These are phyloP conservation scores for Nicotiana paniculata DNA, from an alignment of 257 asterid species.

Conservation along the genomic window DNA sequence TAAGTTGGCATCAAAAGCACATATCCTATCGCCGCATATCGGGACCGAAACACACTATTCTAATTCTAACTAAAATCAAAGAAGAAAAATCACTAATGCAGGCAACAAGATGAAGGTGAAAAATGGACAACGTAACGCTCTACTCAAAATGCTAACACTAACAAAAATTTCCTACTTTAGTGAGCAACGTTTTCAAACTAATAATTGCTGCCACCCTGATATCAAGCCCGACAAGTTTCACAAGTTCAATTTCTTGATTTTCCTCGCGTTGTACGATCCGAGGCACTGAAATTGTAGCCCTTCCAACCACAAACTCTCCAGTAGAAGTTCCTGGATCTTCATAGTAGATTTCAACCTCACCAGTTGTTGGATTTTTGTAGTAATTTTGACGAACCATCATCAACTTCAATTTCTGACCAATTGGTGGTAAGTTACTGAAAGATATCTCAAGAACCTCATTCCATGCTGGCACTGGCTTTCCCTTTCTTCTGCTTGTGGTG, in stretches of 20 bases:
- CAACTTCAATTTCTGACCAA: neutral
- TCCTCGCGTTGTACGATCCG: accelerated
- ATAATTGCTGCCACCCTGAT: neutral
- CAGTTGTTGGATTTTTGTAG: no score
- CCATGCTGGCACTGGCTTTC: neutral
- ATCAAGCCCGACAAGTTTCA: neutral
- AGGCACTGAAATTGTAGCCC: neutral
- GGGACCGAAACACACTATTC: no score
- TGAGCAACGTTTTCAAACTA: neutral
- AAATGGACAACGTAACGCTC: no score
- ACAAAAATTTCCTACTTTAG: neutral
- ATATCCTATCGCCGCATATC: no score
- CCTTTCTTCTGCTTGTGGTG: neutral
- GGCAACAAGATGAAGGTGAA: no score
- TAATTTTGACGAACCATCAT: neutral
- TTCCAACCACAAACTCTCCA: neutral
- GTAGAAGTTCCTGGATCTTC: neutral
- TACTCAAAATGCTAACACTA: no score
- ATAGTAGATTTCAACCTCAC: no score
- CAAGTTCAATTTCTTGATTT: neutral
- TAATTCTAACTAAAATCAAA: no score
- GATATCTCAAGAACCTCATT: neutral
- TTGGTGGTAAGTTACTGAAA: neutral
- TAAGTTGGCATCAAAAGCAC: no score
- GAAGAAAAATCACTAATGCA: no score